These are phyloP conservation scores for Cutaneotrichosporon dermatis DNA, from an alignment of 1,284 basidiomycete genomes.

Conservation along the genomic window DNA sequence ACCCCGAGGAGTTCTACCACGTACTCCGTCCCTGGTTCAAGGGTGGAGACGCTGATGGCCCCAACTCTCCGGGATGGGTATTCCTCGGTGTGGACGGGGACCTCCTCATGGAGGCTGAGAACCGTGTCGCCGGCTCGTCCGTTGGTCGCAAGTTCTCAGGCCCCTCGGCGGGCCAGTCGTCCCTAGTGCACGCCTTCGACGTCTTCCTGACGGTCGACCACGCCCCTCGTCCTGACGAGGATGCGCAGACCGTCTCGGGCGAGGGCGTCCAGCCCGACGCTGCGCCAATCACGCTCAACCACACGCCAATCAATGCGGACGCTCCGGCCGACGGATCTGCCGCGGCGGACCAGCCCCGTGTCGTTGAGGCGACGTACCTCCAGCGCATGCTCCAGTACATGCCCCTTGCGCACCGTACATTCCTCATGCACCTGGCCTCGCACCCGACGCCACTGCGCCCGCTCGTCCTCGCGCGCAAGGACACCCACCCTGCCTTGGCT, in stretches of 20 bases:
- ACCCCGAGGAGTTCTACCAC: slow-evolving; percentile 77
- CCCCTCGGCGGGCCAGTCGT: slow-evolving; percentile 85
- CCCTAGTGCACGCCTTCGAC: slow-evolving; percentile 82
- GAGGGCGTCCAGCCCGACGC: slow-evolving; percentile 6
- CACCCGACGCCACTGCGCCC: slow-evolving; percentile 58
- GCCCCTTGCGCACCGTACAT: slow-evolving; percentile 83
- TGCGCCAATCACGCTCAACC: slow-evolving; percentile 11
- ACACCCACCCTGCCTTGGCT: slow-evolving; percentile 49
- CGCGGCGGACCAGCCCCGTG: slow-evolving; percentile 10
- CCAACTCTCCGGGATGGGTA: slow-evolving; percentile 63
- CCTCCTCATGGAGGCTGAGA: slow-evolving; percentile 52
- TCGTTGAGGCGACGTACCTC: slow-evolving; percentile 59
- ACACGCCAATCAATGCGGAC: slow-evolving; percentile 1
- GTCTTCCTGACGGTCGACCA: slow-evolving; percentile 69
- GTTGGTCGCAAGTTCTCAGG: slow-evolving; percentile 63
- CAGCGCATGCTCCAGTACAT: slow-evolving; percentile 82
- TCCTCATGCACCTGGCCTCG: slow-evolving; percentile 72
- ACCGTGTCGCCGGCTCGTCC: slow-evolving; percentile 16
- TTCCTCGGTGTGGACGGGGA: slow-evolving; percentile 69
- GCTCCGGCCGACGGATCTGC: too few species aligned
- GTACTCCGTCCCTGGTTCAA: slow-evolving; percentile 88
- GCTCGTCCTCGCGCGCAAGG: slow-evolving; percentile 41
- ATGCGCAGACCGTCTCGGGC: slow-evolving; percentile 2
- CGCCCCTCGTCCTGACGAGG: slow-evolving; percentile 37
- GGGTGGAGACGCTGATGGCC: slow-evolving; percentile 68